A percentile compares a stretch with the other conserved stretches of the same genome.
Evolutionary conservation across 352 stramenopile genomes (phyloP).

Genomic region (Phytopythium vexans): DNA sequence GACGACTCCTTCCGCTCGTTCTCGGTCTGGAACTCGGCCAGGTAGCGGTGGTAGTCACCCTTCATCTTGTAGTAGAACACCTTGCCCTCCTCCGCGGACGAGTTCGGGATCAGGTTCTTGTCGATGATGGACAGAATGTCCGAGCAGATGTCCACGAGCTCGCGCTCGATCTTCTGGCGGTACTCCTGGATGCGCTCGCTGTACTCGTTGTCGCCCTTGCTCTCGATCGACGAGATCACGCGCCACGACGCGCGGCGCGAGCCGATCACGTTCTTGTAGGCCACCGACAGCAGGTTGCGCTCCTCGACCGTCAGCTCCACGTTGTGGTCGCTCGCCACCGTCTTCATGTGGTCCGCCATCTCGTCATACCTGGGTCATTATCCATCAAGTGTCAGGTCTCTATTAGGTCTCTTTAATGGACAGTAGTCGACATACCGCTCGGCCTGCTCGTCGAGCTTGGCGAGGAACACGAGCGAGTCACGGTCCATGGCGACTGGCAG

Average conservation of each 20-base stretch:
- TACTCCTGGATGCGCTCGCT: constrained; percentile 90
- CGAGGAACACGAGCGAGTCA: constrained; percentile 77
- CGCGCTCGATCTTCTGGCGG: constrained; percentile 95
- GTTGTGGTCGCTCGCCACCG: constrained; percentile 95
- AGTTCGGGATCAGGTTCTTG: constrained; percentile 97
- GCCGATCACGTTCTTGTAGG: constrained; percentile 98
- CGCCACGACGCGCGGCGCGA: constrained; percentile 97
- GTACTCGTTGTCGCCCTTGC: constrained; percentile 95
- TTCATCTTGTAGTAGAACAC: constrained; percentile 99
- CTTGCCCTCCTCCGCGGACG: constrained; percentile 96
- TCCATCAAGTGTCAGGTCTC: not conserved
- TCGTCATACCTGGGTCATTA: constrained; percentile 73
- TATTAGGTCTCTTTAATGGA: too few relatives aligned
- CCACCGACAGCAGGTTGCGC: constrained; percentile 95
- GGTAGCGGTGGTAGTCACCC: constrained; percentile 99
- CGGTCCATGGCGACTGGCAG: constrained; percentile 54
- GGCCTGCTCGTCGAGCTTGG: constrained; percentile 79
- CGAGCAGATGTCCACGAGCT: constrained; percentile 97
- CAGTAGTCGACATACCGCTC: constrained; percentile 44
- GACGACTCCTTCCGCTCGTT: constrained; percentile 95
- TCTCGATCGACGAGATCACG: constrained; percentile 98
- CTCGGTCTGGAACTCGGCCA: constrained; percentile 98
- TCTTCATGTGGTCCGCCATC: constrained; percentile 98
- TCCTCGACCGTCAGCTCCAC: constrained; percentile 98
- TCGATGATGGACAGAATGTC: constrained; percentile 98